phyloP scores from a whole-genome alignment of 345 rosid species.

The Theobroma cacao region DNA sequence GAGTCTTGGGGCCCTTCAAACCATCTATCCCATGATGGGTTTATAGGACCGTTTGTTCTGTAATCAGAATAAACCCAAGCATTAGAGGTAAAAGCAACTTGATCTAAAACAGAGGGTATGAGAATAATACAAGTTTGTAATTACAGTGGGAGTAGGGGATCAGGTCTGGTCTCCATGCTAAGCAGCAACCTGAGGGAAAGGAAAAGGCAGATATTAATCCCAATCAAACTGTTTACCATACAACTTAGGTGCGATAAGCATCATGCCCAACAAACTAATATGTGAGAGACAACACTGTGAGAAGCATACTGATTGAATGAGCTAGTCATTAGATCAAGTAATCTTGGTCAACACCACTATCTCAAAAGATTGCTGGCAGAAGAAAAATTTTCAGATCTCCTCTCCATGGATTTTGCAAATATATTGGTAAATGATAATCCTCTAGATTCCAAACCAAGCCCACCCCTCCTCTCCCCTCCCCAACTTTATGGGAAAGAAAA shows the following conservation, averaged over 20 bases:
- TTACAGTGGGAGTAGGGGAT: slow-evolving; percentile 68
- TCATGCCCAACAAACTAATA: background rate
- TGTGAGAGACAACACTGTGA: background rate
- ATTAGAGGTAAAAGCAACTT: slow-evolving; percentile 2
- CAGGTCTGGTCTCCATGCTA: slow-evolving; percentile 39
- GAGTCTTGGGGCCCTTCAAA: slow-evolving; percentile 69
- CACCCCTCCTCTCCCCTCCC: background rate
- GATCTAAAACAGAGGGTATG: background rate
- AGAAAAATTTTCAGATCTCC: background rate
- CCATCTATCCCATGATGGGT: slow-evolving; percentile 72
- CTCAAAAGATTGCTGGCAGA: background rate
- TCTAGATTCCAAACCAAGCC: background rate
- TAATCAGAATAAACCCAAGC: slow-evolving; percentile 6
- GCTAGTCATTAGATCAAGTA: background rate
- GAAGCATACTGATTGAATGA: background rate
- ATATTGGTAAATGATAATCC: background rate
- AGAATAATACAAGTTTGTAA: background rate
- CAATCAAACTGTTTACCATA: background rate
- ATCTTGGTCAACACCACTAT: background rate
- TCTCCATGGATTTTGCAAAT: background rate
- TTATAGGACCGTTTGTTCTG: slow-evolving; percentile 67
- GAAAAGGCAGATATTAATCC: slow-evolving; percentile 9
- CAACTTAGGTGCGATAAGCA: background rate
- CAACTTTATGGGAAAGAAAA: background rate
- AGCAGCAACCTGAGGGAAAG: slow-evolving; percentile 39